Evolutionary conservation across 176 grass and related monocot species (phyloP).

Genomic region (Otatea glauca): DNA sequence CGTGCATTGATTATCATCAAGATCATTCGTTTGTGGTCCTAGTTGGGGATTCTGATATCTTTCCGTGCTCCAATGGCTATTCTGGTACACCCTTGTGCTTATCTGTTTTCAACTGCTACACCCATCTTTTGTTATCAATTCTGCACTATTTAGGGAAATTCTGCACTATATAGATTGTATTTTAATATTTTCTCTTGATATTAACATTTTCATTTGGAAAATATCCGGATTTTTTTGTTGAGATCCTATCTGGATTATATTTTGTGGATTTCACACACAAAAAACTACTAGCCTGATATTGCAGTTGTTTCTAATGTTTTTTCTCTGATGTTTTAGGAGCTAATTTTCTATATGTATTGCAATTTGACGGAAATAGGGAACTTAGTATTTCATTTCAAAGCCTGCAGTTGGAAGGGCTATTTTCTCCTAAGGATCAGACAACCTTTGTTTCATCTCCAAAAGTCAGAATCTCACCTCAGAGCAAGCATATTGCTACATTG

Average conservation of each 20-base stretch:
- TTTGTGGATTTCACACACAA: not conserved
- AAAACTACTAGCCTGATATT: slow-evolving; percentile 12
- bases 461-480: slow-evolving; percentile 84
- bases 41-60: slow-evolving; percentile 62
- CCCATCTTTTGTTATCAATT: not conserved
- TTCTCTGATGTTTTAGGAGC: slow-evolving; percentile 61
- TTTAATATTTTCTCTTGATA: slow-evolving; percentile 13
- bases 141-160: slow-evolving; percentile 10
- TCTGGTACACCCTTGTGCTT: slow-evolving; percentile 59
- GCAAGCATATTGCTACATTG: slow-evolving; percentile 70
- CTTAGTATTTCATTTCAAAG: slow-evolving; percentile 58
- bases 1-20: slow-evolving; percentile 77
- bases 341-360: slow-evolving; percentile 62
- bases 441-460: slow-evolving; percentile 60
- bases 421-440: slow-evolving; percentile 61
- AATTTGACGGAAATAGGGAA: slow-evolving; percentile 49
- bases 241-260: slow-evolving; percentile 17
- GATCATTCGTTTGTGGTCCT: slow-evolving; percentile 62
- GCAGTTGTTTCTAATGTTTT: slow-evolving; percentile 47
- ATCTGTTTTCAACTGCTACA: slow-evolving; percentile 36
- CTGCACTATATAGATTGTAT: slow-evolving; percentile 2
- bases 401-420: slow-evolving; percentile 60
- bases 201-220: not conserved
- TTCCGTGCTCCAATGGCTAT: slow-evolving; percentile 49
- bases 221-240: not conserved